Percentiles rank a stretch among this genome's conserved stretches.
Evolutionary conservation across 371 early-diverging fungal species (phyloP).

Genomic region (Mortierella sp.): DNA sequence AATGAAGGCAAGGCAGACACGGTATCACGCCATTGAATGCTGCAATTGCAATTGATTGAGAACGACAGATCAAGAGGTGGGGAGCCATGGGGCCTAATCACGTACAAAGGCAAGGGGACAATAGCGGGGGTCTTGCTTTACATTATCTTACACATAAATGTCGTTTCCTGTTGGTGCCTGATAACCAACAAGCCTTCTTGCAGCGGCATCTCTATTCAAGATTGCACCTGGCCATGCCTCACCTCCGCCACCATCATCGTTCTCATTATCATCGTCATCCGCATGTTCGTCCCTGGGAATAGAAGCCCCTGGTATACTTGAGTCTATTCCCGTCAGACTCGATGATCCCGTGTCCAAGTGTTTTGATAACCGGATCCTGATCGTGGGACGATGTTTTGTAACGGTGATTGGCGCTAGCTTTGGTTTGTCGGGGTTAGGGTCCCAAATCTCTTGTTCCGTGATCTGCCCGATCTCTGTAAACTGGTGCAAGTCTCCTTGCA

Average conservation of each 20-base stretch:
- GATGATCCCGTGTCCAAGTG: conserved; percentile 9
- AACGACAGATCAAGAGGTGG: no score
- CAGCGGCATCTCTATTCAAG: conserved; percentile 43
- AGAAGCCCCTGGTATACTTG: conserved; percentile 25
- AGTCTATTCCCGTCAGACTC: conserved; percentile 9
- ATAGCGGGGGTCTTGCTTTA: no score
- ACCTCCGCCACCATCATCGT: conserved; percentile 1
- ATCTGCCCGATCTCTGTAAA: conserved; percentile 69
- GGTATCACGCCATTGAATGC: background rate
- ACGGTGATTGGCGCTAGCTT: conserved; percentile 37
- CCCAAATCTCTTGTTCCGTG: conserved; percentile 65
- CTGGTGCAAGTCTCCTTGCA: conserved; percentile 68
- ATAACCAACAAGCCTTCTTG: conserved; percentile 43
- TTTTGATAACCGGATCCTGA: conserved; percentile 47
- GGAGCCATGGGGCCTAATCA: no score
- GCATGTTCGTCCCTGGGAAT: conserved; percentile 36
- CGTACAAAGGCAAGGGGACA: no score
- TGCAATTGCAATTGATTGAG: no score
- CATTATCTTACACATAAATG: conserved; percentile 40
- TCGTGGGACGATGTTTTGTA: conserved; percentile 45
- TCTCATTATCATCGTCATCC: conserved; percentile 15
- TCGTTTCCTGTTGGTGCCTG: conserved; percentile 52
- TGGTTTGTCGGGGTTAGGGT: conserved; percentile 54
- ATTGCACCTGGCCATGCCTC: conserved; percentile 50
- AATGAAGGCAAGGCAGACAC: no score